A percentile compares a stretch with the other conserved stretches of the same genome.
Evolutionary conservation across 495 filamentous ascomycete genomes (phyloP).

Genomic region (Hyaloscypha variabilis): DNA sequence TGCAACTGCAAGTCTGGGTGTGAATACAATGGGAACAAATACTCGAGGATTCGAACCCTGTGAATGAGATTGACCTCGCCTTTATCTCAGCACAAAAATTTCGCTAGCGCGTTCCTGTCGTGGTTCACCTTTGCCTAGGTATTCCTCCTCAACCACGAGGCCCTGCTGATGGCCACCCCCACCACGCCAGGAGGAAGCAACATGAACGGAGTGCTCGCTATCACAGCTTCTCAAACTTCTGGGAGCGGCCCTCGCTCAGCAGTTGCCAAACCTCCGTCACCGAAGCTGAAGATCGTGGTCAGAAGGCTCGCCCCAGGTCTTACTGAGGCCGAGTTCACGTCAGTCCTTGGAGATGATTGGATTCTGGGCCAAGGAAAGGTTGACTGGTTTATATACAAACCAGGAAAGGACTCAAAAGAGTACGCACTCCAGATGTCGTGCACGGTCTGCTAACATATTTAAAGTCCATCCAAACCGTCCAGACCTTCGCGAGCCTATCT

Average conservation of each 20-base stretch:
- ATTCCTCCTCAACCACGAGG: too few species aligned
- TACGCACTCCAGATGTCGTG: slow-evolving; percentile 42
- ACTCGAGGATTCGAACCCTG: too few species aligned
- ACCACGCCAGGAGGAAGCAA: slow-evolving; percentile 35
- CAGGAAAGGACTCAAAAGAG: slow-evolving; percentile 90
- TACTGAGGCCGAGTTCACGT: slow-evolving; percentile 77
- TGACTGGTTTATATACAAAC: slow-evolving; percentile 77
- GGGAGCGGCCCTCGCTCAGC: slow-evolving; percentile 54
- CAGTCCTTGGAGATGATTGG: slow-evolving; percentile 80
- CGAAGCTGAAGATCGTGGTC: slow-evolving; percentile 82
- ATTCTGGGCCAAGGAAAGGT: slow-evolving; percentile 75
- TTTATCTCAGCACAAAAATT: too few species aligned
- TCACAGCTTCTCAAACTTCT: slow-evolving; percentile 51
- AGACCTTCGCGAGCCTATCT: slow-evolving; percentile 77
- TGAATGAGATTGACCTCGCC: too few species aligned
- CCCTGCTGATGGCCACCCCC: slow-evolving; percentile 18
- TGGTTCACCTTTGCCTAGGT: too few species aligned
- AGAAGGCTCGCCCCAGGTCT: slow-evolving; percentile 85
- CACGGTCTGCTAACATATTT: slow-evolving; percentile 23
- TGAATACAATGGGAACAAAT: too few species aligned
- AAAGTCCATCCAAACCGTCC: slow-evolving; percentile 76
- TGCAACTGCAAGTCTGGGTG: too few species aligned
- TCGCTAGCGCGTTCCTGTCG: too few species aligned
- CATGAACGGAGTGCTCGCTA: slow-evolving; percentile 63
- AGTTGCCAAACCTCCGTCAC: slow-evolving; percentile 57